A percentile compares a stretch with the other conserved stretches of the same genome.
Conservation (phyloP, 2,329 filamentous ascomycete genomes). For the Geosmithia flava region DNA sequence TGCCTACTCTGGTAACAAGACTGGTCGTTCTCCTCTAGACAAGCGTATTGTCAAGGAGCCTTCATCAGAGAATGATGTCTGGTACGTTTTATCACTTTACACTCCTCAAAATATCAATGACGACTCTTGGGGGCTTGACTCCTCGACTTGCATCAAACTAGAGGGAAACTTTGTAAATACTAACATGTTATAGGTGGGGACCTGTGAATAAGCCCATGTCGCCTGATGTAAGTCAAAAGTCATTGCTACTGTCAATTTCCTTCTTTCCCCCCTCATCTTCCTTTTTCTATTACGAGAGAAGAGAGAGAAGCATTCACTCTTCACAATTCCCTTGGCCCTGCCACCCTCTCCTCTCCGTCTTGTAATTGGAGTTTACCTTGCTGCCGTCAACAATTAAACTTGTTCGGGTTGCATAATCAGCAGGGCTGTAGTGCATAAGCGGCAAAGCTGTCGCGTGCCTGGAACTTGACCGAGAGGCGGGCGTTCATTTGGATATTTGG, state of each 20-base stretch:
- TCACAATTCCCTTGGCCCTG: no score
- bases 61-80: conserved; percentile 80
- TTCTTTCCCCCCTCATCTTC: conserved; percentile 1
- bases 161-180: conserved; percentile 2
- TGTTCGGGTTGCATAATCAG: conserved; percentile 1
- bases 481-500: neutral
- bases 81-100: conserved; percentile 33
- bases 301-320: no score
- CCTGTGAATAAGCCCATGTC: conserved; percentile 99
- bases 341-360: neutral
- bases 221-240: conserved; percentile 69
- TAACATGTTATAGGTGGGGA: conserved; percentile 55
- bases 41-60: conserved; percentile 95
- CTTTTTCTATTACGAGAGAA: neutral
- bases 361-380: no score
- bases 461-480: neutral
- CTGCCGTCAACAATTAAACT: no score
- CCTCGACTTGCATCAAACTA: no score
- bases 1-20: conserved; percentile 97
- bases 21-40: conserved; percentile 88
- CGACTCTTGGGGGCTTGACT: neutral
- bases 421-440: no score
- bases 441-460: conserved; percentile 1
- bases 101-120: no score
- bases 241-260: conserved; percentile 1